Conservation (phyloP, 257 asterid genomes). For the Lavandula angustifolia region DNA sequence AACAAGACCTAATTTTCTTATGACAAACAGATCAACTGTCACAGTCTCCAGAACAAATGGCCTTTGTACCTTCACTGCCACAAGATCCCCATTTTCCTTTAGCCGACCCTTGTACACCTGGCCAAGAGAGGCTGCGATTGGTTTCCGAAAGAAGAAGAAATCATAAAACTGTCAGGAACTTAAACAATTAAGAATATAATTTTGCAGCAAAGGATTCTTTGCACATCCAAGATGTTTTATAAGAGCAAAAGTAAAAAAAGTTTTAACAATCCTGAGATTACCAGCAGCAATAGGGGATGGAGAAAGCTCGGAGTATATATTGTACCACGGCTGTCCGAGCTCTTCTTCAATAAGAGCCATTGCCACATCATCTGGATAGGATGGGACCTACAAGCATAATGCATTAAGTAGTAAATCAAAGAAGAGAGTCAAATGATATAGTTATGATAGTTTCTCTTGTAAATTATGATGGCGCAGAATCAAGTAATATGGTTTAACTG, state of each 20-base stretch:
- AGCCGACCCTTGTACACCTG: constrained; percentile 98
- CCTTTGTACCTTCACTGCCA: constrained; percentile 98
- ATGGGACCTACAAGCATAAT: constrained; percentile 71
- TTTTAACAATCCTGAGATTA: constrained; percentile 45
- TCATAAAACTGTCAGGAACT: constrained; percentile 28
- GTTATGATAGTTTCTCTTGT: constrained; percentile 9
- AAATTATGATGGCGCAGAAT: neutral
- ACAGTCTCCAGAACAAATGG: constrained; percentile 99
- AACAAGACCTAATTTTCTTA: constrained; percentile 81
- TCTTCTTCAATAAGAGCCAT: constrained; percentile 98
- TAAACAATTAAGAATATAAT: constrained; percentile 7
- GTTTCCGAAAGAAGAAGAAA: constrained; percentile 34
- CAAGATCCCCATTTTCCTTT: constrained; percentile 92
- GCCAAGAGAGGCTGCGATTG: constrained; percentile 89
- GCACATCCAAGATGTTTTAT: constrained; percentile 1
- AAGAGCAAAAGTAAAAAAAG: constrained; percentile 7
- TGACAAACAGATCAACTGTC: constrained; percentile 81
- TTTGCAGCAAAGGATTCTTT: constrained; percentile 2
- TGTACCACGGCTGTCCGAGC: constrained; percentile 92
- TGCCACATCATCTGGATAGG: constrained; percentile 97
- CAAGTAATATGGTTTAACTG: no score
- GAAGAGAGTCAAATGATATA: constrained; percentile 15
- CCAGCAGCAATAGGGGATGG: constrained; percentile 99
- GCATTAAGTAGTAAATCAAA: constrained; percentile 21
- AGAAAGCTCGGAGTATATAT: constrained; percentile 90